Evolutionary conservation across 805 yeast genomes (phyloP).

Genomic region (Kodamaea kaohsiungensis): DNA sequence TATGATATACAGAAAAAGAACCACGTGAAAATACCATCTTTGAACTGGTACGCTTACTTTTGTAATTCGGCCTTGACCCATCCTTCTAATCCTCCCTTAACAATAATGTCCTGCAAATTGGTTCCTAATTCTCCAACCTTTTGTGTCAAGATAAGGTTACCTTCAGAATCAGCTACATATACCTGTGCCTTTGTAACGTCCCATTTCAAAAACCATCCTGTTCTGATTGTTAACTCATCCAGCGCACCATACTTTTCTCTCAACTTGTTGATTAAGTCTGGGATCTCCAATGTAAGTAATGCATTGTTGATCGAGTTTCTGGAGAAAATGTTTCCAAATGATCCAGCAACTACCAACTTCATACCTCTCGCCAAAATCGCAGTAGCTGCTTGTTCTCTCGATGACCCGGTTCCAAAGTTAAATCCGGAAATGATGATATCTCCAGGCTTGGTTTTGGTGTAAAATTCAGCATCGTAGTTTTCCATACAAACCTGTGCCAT

Average conservation of each 20-base stretch:
- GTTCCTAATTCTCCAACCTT: conserved; percentile 96
- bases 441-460: conserved; percentile 74
- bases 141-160: conserved; percentile 66
- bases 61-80: conserved; percentile 84
- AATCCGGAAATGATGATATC: conserved; percentile 91
- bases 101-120: conserved; percentile 93
- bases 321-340: conserved; percentile 94
- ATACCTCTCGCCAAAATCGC: conserved; percentile 93
- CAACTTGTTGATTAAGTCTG: conserved; percentile 75
- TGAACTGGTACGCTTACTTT: background rate
- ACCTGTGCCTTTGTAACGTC: conserved; percentile 86
- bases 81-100: conserved; percentile 96
- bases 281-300: conserved; percentile 87
- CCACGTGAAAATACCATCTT: too few species aligned
- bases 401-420: conserved; percentile 98
- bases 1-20: background rate
- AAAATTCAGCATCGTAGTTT: conserved; percentile 91
- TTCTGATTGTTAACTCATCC: conserved; percentile 85
- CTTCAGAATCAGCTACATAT: conserved; percentile 66
- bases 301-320: conserved; percentile 98
- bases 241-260: conserved; percentile 62
- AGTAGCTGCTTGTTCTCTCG: conserved; percentile 99
- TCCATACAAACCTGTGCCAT: conserved; percentile 99
- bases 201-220: conserved; percentile 92
- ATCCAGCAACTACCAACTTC: conserved; percentile 91